phyloP scores from a whole-genome alignment of 306 rosid genomes.

The Acacia melanoxylon region DNA sequence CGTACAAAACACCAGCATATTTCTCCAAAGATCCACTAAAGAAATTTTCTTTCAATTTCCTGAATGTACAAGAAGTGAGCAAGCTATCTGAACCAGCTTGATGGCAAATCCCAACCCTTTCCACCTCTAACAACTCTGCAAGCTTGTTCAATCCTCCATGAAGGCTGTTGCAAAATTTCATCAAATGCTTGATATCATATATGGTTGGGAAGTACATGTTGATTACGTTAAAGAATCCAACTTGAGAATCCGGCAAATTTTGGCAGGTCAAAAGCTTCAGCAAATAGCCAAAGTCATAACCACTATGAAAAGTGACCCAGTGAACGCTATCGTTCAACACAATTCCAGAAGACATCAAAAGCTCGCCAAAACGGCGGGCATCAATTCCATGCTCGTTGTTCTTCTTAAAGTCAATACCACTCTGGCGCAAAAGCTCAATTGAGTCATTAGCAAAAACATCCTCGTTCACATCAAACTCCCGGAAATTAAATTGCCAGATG shows the following conservation, averaged over 20 bases:
- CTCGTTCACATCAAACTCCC: slow-evolving; percentile 49
- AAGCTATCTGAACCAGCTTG: slow-evolving; percentile 59
- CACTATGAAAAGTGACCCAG: slow-evolving; percentile 60
- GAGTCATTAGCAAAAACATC: slow-evolving; percentile 57
- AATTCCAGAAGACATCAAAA: slow-evolving; percentile 45
- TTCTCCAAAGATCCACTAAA: slow-evolving; percentile 58
- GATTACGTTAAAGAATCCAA: slow-evolving; percentile 43
- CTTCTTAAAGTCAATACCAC: slow-evolving; percentile 50
- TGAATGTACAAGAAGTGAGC: slow-evolving; percentile 53
- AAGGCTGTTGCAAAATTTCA: slow-evolving; percentile 51
- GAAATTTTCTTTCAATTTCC: slow-evolving; percentile 53
- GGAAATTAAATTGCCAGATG: slow-evolving; percentile 60
- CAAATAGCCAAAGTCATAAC: slow-evolving; percentile 54
- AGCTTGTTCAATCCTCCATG: slow-evolving; percentile 61
- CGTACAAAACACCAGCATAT: slow-evolving; percentile 62
- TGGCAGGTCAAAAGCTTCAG: slow-evolving; percentile 50
- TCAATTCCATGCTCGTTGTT: slow-evolving; percentile 48
- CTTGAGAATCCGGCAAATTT: slow-evolving; percentile 49
- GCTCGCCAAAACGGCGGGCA: slow-evolving; percentile 46
- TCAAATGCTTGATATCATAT: slow-evolving; percentile 51
- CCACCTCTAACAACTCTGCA: slow-evolving; percentile 56
- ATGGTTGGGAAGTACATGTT: slow-evolving; percentile 46
- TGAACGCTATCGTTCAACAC: slow-evolving; percentile 49
- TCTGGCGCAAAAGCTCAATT: slow-evolving; percentile 50
- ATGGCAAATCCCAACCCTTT: slow-evolving; percentile 53